phyloP scores from a whole-genome alignment of 257 asterid genomes.

The Nicotiana sylvestris region DNA sequence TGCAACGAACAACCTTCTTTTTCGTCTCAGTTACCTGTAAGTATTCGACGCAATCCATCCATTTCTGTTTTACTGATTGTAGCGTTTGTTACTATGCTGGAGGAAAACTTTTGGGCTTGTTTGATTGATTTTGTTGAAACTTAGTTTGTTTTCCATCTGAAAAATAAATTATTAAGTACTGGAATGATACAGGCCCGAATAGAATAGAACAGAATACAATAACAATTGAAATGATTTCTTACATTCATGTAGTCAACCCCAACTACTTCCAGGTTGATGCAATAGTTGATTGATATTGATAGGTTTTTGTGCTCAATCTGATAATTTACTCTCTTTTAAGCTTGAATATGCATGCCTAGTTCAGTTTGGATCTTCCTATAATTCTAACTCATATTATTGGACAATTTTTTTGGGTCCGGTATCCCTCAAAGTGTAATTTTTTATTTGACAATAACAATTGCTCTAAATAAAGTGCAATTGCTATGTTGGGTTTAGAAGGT shows the following conservation, averaged over 20 bases:
- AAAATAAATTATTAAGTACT: no score
- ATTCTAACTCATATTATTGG: not conserved
- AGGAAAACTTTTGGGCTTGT: not conserved
- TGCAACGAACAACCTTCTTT: slow-evolving; percentile 38
- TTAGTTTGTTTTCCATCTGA: not conserved
- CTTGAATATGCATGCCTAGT: not conserved
- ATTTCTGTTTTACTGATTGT: not conserved
- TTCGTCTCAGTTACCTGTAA: slow-evolving; percentile 61
- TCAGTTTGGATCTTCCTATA: not conserved
- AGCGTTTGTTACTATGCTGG: not conserved
- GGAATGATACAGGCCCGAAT: not conserved
- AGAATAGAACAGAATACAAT: no score
- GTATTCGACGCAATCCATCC: not conserved
- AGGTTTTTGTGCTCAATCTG: not conserved
- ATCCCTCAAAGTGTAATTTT: no score
- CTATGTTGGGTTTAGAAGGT: no score
- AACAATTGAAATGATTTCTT: no score
- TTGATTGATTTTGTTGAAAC: not conserved
- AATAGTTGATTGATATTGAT: not conserved
- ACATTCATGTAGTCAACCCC: not conserved
- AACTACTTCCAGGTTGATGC: not conserved
- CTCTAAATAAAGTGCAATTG: no score
- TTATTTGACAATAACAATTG: no score
- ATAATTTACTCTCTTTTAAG: not conserved
- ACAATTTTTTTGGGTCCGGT: no score